Conservation (phyloP, 225 moss, liverwort and hornwort genomes). For the Anthoceros angustus region DNA sequence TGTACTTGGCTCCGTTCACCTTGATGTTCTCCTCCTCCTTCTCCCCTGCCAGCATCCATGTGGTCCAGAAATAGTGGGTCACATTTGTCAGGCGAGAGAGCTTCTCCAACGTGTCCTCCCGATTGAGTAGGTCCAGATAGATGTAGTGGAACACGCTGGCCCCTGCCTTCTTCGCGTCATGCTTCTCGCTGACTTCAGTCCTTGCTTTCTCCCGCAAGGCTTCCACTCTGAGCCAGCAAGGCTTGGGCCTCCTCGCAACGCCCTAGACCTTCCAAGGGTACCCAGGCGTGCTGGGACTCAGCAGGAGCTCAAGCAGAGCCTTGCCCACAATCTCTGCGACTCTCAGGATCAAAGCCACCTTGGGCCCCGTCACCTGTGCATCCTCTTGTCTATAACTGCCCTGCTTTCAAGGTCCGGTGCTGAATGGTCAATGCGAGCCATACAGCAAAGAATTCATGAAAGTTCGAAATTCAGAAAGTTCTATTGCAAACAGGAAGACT, state of each 20-base stretch:
- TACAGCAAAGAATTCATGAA: no score
- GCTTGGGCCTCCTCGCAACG: slow-evolving; percentile 11
- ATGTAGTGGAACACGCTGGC: slow-evolving; percentile 18
- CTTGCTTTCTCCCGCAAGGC: not conserved
- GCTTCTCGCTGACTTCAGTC: no score
- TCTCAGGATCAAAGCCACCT: slow-evolving; percentile 17
- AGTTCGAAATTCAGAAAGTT: no score
- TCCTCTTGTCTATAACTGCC: no score
- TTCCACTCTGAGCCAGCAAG: slow-evolving; percentile 5
- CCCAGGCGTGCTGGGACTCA: slow-evolving; percentile 7
- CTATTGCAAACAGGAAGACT: no score
- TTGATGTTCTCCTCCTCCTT: slow-evolving; percentile 26
- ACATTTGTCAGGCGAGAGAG: slow-evolving; percentile 21
- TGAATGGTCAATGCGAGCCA: no score
- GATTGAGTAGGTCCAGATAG: slow-evolving; percentile 20
- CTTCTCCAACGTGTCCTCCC: slow-evolving; percentile 20
- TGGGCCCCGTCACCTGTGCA: not conserved
- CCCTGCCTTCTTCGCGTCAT: not conserved
- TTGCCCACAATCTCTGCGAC: slow-evolving; percentile 15
- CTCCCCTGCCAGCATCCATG: slow-evolving; percentile 19
- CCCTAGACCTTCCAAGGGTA: slow-evolving; percentile 19
- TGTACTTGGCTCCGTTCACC: slow-evolving; percentile 20
- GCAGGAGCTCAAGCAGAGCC: slow-evolving; percentile 12
- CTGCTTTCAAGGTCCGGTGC: no score
- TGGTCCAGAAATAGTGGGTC: slow-evolving; percentile 32